Evolutionary conservation across 1,284 basidiomycete genomes (phyloP).

Genomic region (Mycena citricolor): DNA sequence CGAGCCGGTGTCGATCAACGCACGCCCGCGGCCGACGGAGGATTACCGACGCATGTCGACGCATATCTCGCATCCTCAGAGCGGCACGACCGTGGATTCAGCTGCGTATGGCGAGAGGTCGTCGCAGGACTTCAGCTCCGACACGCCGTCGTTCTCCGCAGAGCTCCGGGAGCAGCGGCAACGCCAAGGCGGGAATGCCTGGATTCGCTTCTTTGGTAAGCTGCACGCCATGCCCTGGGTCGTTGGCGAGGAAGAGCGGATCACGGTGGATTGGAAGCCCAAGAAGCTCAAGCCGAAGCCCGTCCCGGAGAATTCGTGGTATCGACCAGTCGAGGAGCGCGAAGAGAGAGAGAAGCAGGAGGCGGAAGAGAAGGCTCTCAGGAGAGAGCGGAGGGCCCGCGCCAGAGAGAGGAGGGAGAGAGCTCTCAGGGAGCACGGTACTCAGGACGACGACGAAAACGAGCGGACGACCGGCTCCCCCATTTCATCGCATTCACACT

Average conservation of each 20-base stretch:
- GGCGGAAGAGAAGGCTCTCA: too few species aligned
- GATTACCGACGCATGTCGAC: constrained; percentile 25
- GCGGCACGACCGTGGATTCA: constrained; percentile 32
- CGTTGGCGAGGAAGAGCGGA: constrained; percentile 34
- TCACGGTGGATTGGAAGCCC: constrained; percentile 37
- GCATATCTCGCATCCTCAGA: constrained; percentile 23
- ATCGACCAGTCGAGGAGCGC: constrained; percentile 9
- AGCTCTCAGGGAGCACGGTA: too few species aligned
- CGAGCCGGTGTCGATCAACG: constrained; percentile 20
- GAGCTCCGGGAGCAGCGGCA: too few species aligned
- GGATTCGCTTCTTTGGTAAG: constrained; percentile 38
- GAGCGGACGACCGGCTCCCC: too few species aligned
- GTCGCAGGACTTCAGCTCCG: constrained; percentile 31
- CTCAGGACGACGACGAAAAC: too few species aligned
- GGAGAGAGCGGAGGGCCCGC: too few species aligned
- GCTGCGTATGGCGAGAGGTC: constrained; percentile 30
- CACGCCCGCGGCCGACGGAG: constrained; percentile 18
- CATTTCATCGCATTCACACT: too few species aligned
- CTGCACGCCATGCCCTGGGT: constrained; percentile 42
- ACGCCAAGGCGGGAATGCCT: too few species aligned
- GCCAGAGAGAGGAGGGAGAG: too few species aligned
- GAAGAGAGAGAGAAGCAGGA: too few species aligned
- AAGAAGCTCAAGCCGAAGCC: background rate
- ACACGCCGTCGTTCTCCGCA: constrained; percentile 37
- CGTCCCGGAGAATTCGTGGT: constrained; percentile 10